Base-by-base conservation (phyloP, 352 stramenopile genomes). In the Globisporangium sylvaticum region DNA sequence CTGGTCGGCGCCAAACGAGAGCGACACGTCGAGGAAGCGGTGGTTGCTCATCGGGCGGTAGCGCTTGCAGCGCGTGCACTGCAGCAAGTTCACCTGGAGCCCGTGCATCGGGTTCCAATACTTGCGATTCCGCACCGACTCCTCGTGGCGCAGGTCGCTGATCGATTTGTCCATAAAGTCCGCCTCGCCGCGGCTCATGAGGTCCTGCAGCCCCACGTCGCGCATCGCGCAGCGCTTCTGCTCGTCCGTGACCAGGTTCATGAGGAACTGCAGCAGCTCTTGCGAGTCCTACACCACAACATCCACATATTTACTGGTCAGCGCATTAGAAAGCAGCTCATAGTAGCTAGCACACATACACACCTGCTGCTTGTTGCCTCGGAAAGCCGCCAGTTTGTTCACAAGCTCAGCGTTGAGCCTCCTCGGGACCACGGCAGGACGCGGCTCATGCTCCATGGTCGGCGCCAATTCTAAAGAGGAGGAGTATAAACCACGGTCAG, bases 221-320 rank as follows among this genome's bases (percentile, higher is more conserved):
- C 79, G 79, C 50, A 85, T 68, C 0, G 68, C 71, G 32, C 74
- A 88, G 50, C 69, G 63, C 53, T 78, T 76, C 62, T 92, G 84
- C 32, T 92, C 84, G 46, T 81, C 76, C 34, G 79, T 76, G n/a
- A 96, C 81, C 14, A 92, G 63, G 60, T 91, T 90, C 68, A 96
- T 84, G n/a, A 94, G 73, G 62, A 92, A 91, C 73, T 94, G 88
- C 55, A 96, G 71, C 25, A 96, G 72, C 68, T 96, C 88, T 68
- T 96, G 86, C 34, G 88, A 88, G 62, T 96, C 88, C 78, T n/a
- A n/a, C n/a, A n/a, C n/a, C n/a, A n/a, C n/a, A n/a, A n/a, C n/a
- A n/a, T n/a, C n/a, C n/a, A n/a, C n/a, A n/a, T n/a, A n/a, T n/a
- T n/a, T n/a, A n/a, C n/a, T n/a, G n/a, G n/a, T n/a, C n/a, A n/a